Base-by-base conservation (phyloP, 2,329 filamentous ascomycete genomes). In the Fusarium scirpi region DNA sequence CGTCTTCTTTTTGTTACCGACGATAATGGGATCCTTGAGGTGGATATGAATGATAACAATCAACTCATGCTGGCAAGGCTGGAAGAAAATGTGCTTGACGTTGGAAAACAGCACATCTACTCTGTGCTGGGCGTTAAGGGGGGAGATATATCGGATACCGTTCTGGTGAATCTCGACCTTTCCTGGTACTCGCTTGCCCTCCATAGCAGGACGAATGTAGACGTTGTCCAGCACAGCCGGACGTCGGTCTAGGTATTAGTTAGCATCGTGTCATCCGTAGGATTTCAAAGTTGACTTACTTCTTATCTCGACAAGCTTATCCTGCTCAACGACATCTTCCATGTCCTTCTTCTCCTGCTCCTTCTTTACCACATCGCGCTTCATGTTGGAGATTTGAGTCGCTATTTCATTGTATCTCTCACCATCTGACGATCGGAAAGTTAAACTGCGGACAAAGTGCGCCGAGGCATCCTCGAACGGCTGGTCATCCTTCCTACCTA, bases 311-410 rank as follows among this genome's bases (percentile, higher is more conserved):
- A 97, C 86, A 55, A 99, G 89, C 84, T 99, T 99, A 79, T 99
- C 96, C 80, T 99, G 96, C 81, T 98, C 96, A 8, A 99, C 94
- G 24, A 99, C 96, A 80, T 99, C 96, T 79, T 99, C 96, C 92
- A 99, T 92, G 75, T 99, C 95, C 84, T 99, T 99, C 89, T 98
- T 98, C 82, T 98, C 95, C 76, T 98, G 94, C 80, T 99, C 96
- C 75, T 94, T 92, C 81, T 97, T 94, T 44, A 93, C 89, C 8
- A 93, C 90, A 73, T 95, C 93, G 78, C 96, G 97, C 84, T 98
- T 97, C 85, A 99, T 91, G 77, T 98, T 96, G 13, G 94, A 95
- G 75, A 99, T 98, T 77, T 97, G 93, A 66, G 92, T 92, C 15
- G 94, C 92, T 72, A 99, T 96, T 76, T 97, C 93, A 62, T 93